phyloP scores from a whole-genome alignment of 2,329 filamentous ascomycete species.

The Aspergillus sp. region DNA sequence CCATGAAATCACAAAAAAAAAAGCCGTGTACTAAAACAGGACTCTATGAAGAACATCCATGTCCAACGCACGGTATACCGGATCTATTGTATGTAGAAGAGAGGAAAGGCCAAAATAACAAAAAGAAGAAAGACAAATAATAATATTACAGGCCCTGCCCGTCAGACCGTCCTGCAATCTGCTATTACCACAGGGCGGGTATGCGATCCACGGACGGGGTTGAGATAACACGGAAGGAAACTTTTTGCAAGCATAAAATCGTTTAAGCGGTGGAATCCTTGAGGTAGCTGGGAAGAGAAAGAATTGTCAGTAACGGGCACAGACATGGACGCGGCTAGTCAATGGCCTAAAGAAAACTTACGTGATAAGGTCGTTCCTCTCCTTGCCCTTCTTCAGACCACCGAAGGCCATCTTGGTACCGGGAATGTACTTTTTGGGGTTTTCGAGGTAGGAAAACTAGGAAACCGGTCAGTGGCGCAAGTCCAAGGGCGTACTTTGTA shows the following conservation, averaged over 20 bases:
- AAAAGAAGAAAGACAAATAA: slow-evolving; percentile 13
- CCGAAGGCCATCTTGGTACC: slow-evolving; percentile 99
- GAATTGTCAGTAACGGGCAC: slow-evolving; percentile 1
- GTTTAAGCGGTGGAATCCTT: slow-evolving; percentile 31
- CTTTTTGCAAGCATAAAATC: slow-evolving; percentile 13
- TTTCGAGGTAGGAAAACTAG: slow-evolving; percentile 96
- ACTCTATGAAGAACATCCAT: slow-evolving; percentile 21
- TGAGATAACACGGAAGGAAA: slow-evolving; percentile 11
- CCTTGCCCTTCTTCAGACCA: slow-evolving; percentile 99
- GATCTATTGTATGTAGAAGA: slow-evolving; percentile 27
- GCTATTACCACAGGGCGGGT: slow-evolving; percentile 18
- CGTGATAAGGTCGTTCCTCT: slow-evolving; percentile 98
- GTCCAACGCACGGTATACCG: slow-evolving; percentile 17
- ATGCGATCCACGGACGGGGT: slow-evolving; percentile 10
- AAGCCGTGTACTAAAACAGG: slow-evolving; percentile 10
- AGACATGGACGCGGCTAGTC: slow-evolving; percentile 5
- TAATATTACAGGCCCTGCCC: slow-evolving; percentile 34
- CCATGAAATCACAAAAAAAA: slow-evolving; percentile 11
- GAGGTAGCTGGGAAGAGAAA: slow-evolving; percentile 24
- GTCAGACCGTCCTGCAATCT: slow-evolving; percentile 10
- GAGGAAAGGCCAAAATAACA: background rate
- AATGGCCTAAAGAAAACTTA: slow-evolving; percentile 43
- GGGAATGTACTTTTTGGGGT: slow-evolving; percentile 99
- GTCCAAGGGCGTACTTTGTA: too few species aligned
- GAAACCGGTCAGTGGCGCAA: slow-evolving; percentile 9